A percentile compares a stretch with the other conserved stretches of the same genome.
phyloP scores from a whole-genome alignment of 164 flowering plant genomes.

The Piper longum region DNA sequence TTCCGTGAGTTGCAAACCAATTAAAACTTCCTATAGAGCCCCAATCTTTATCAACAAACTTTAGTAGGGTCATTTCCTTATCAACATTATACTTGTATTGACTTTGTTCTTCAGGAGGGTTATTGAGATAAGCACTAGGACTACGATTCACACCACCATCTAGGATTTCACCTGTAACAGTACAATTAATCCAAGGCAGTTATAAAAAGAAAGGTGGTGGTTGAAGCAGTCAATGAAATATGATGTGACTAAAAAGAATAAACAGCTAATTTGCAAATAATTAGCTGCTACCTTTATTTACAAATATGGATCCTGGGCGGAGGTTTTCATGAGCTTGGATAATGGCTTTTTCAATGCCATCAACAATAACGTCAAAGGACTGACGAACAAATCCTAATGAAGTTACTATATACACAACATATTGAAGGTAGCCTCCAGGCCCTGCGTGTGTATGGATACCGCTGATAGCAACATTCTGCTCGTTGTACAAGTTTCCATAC shows the following conservation, averaged over 20 bases:
- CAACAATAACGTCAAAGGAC: conserved; percentile 91
- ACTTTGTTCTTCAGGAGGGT: conserved; percentile 65
- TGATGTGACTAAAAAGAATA: neutral
- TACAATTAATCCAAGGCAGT: neutral
- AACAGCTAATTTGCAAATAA: neutral
- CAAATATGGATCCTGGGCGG: conserved; percentile 78
- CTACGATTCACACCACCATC: conserved; percentile 94
- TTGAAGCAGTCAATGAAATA: neutral
- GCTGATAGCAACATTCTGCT: conserved; percentile 90
- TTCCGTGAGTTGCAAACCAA: conserved; percentile 99
- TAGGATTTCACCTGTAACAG: conserved; percentile 60
- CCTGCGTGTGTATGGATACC: conserved; percentile 99
- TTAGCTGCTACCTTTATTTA: conserved; percentile 56
- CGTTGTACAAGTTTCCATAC: conserved; percentile 59
- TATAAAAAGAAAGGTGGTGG: neutral
- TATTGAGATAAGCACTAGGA: conserved; percentile 93
- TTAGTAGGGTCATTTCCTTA: conserved; percentile 92
- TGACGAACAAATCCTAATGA: conserved; percentile 97
- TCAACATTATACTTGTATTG: conserved; percentile 88
- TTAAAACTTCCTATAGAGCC: conserved; percentile 96
- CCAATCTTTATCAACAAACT: conserved; percentile 90
- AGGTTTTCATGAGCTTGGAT: conserved; percentile 87
- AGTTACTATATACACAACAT: conserved; percentile 82
- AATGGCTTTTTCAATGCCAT: conserved; percentile 91
- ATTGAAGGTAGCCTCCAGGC: conserved; percentile 97